phyloP scores from a whole-genome alignment of 2,329 filamentous ascomycete genomes.

The Lachnellula occidentalis region DNA sequence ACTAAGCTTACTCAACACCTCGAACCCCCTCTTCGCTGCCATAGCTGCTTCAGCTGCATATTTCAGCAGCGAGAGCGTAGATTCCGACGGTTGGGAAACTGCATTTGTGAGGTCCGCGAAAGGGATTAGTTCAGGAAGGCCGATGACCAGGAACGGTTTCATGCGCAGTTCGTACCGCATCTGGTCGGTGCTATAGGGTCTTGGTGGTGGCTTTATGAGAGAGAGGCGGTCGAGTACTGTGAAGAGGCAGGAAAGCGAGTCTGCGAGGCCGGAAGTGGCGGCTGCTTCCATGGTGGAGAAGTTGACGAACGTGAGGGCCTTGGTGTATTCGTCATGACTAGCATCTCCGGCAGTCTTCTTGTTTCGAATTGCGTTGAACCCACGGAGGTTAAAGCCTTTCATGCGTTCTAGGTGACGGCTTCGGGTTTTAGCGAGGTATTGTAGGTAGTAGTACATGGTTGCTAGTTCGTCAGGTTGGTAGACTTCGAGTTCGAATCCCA shows the following conservation, averaged over 20 bases:
- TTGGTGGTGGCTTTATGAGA: conserved; percentile 35
- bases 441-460: conserved; percentile 88
- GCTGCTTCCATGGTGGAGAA: conserved; percentile 60
- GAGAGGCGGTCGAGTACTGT: conserved; percentile 39
- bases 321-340: conserved; percentile 40
- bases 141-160: conserved; percentile 61
- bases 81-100: conserved; percentile 37
- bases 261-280: conserved; percentile 50
- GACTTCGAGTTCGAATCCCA: conserved; percentile 89
- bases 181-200: conserved; percentile 50
- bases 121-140: conserved; percentile 51
- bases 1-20: conserved; percentile 48
- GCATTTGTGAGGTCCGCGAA: conserved; percentile 46
- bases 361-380: conserved; percentile 12
- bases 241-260: conserved; percentile 47
- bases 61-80: conserved; percentile 29
- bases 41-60: conserved; percentile 31
- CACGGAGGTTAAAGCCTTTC: conserved; percentile 52
- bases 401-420: conserved; percentile 63
- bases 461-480: conserved; percentile 82
- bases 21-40: conserved; percentile 47
- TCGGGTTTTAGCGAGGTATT: conserved; percentile 64
- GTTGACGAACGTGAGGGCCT: conserved; percentile 51
- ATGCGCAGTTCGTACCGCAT: conserved; percentile 64
- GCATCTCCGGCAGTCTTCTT: conserved; percentile 8